Base-by-base conservation (phyloP, 305 asterid species). In the Fraxinus velutina region DNA sequence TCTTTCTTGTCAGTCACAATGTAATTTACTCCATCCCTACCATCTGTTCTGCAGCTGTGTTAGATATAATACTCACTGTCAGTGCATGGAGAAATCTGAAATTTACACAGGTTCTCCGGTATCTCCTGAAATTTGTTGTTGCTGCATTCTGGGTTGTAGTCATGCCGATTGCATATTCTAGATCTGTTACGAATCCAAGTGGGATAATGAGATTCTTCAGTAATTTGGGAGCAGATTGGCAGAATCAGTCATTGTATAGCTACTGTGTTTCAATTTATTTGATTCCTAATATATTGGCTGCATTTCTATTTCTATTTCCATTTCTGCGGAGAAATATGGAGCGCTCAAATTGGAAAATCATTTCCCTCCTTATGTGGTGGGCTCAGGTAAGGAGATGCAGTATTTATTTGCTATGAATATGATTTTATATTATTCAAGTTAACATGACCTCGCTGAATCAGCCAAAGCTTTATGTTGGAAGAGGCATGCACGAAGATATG, bases 401-500 rank as follows among this genome's bases (percentile, higher is more conserved):
- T 80, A 47, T 83, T 81, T 81, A 44, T 39, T 62, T 37, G 21
- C 82, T 17, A 68, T 75, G 52, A 79, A 81, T 62, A 64, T 77
- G 37, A 76, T 88, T 80, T 81, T 60, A 37, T 81, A 39, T 34
- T 81, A 77, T 76, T 75, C 77, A 83, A 78, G 80, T 85, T 85
- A 82, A 85, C 62, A 33, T 75, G 27, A 79, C 75, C 64, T 78
- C 36, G 27, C 13, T 70, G 66, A 62, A 80, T 83, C 95, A 96
- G 99, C 98, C 98, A 50, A 94, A 94, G 90, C 90, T 92, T 73
- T 96, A 93, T 81, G 88, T 96, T 86, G 99, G 98, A 90, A 91
- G 99, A 92, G 99, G 99, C 87, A 94, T 96, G 99, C 99, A 94
- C 47, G 99, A 96, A 88, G 99, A 91, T 86, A 89, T 88, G 85